Base-by-base conservation (phyloP, 345 rosid species). In the Dimocarpus longan region DNA sequence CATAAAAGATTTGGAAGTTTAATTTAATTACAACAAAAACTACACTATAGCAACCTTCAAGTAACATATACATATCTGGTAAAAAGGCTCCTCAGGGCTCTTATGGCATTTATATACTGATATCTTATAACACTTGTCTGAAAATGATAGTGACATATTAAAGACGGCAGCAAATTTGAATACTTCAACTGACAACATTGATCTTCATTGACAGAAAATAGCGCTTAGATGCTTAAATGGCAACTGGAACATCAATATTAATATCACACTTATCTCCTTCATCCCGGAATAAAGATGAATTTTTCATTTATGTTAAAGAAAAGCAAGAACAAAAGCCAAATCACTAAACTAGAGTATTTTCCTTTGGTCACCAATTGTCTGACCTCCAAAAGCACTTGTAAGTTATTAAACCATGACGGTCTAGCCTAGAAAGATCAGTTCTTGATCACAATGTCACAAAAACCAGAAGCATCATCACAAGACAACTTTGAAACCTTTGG, bases 31-130 rank as follows among this genome's bases (percentile, higher is more conserved):
- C 50, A 46, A 46, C 15, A 28, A 44, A 60, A 75, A 75, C 8
- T 28, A 6, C 71, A n/a, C 46, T 8, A 46, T 74, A 24, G 6
- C 43, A 71, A 43, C 72, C 52, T 63, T 78, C 78, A 68, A n/a
- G 28, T 62, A 74, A n/a, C 50, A 65, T 72, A 44, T 26, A n/a
- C 21, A 76, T 44, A 39, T 60, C 3, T 9, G 28, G 28, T 60
- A 54, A 54, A 5, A 54, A 60, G 65, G 65, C 65, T 60, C 65
- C 65, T 8, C 63, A 57, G n/a, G 28, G 16, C 64, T 19, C 22
- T 59, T 19, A 59, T 59, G 65, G 13, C 65, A 60, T 60, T 28
- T 60, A 60, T 60, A 9, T 60, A 60, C 28, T 15, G n/a, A 54
- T 16, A 54, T 54, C n/a, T 60, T 60, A 60, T 60, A 60, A 21